Evolutionary conservation across 1,139 yeast species (phyloP).

Genomic region (Yamadazyma dendronema): DNA sequence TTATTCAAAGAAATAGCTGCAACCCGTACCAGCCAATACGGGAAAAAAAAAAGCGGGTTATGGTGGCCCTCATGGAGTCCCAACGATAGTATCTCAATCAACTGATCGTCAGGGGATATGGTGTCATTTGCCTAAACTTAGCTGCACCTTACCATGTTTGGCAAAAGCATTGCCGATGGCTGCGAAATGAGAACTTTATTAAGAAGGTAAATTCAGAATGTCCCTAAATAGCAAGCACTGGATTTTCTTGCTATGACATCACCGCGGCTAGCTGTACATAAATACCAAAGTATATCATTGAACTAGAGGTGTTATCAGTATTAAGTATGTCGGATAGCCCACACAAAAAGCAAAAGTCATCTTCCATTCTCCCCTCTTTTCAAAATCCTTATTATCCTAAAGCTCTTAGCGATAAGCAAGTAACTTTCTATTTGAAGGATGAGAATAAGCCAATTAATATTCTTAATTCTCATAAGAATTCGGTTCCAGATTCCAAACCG

Average conservation of each 20-base stretch:
- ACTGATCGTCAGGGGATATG: too few species aligned
- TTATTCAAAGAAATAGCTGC: too few species aligned
- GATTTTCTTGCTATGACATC: constrained; percentile 1
- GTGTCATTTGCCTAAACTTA: too few species aligned
- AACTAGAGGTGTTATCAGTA: not conserved
- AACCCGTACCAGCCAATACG: too few species aligned
- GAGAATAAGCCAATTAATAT: constrained; percentile 23
- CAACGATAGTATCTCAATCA: too few species aligned
- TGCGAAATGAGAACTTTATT: too few species aligned
- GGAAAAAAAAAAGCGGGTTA: too few species aligned
- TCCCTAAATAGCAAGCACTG: not conserved
- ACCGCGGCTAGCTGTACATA: not conserved
- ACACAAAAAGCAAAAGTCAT: constrained; percentile 15
- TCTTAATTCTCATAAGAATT: constrained; percentile 7
- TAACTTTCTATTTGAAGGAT: constrained; percentile 20
- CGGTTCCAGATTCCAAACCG: not conserved
- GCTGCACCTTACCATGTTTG: too few species aligned
- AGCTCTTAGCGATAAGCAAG: constrained; percentile 12
- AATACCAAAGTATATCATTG: too few species aligned
- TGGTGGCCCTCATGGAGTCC: too few species aligned
- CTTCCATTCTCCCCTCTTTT: constrained; percentile 14
- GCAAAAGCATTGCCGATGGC: too few species aligned
- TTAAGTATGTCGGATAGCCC: constrained; percentile 5
- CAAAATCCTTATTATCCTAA: constrained; percentile 18
- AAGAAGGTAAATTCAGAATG: too few species aligned